Conservation (phyloP, 208 protist genomes). For the Perkinsela sp. region DNA sequence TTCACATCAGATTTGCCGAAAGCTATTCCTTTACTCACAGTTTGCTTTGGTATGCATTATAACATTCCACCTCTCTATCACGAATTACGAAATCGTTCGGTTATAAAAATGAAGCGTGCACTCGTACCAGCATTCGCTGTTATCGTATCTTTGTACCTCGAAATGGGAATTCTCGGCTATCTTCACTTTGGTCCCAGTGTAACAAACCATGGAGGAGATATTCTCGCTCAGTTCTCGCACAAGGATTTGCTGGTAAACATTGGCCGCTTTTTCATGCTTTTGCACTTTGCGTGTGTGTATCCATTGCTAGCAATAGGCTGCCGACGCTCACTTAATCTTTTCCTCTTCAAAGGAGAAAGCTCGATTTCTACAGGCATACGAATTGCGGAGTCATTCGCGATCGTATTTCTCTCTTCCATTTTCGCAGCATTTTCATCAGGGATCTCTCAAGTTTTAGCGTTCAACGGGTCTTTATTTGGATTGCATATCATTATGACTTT, state of each 20-base stretch:
- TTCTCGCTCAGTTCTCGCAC: slow-evolving; percentile 3
- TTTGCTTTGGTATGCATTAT: slow-evolving; percentile 7
- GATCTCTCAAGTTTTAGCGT: slow-evolving; percentile 4
- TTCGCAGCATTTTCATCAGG: slow-evolving; percentile 2
- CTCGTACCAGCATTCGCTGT: slow-evolving; percentile 2
- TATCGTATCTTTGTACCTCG: slow-evolving; percentile 6
- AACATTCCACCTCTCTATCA: slow-evolving; percentile 8
- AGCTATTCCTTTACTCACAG: slow-evolving; percentile 7
- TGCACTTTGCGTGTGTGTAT: slow-evolving; percentile 6
- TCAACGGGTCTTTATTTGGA: slow-evolving; percentile 6
- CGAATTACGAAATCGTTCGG: slow-evolving; percentile 4
- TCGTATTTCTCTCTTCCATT: slow-evolving; percentile 3
- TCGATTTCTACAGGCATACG: slow-evolving; percentile 2
- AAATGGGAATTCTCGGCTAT: slow-evolving; percentile 8
- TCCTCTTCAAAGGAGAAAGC: slow-evolving; percentile 5
- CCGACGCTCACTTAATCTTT: slow-evolving; percentile 5
- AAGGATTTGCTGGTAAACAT: slow-evolving; percentile 7
- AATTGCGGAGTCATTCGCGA: slow-evolving; percentile 4
- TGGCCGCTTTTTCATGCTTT: slow-evolving; percentile 6
- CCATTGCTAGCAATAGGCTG: slow-evolving; percentile 7
- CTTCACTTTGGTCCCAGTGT: slow-evolving; percentile 5
- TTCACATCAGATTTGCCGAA: slow-evolving; percentile 6
- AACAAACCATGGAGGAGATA: slow-evolving; percentile 3
- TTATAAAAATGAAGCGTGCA: slow-evolving; percentile 4
- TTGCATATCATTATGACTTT: slow-evolving; percentile 7